Evolutionary conservation across 495 filamentous ascomycete genomes (phyloP).

Genomic region (Staphylotrichum longicolle): DNA sequence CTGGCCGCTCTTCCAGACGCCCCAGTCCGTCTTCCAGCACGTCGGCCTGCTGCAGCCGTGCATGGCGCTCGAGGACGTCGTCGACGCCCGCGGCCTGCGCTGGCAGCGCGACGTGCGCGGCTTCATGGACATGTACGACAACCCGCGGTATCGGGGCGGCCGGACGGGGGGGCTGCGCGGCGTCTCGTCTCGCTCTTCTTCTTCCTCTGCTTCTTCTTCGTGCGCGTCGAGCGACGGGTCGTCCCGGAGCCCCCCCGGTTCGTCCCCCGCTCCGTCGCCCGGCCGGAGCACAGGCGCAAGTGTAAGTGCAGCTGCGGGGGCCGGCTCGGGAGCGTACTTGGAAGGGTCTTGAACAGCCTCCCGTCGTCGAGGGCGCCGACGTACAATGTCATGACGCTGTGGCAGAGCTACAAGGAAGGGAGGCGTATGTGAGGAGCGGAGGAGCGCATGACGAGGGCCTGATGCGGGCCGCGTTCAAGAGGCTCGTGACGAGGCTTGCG

Average conservation of each 20-base stretch:
- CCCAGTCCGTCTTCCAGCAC: conserved; percentile 18
- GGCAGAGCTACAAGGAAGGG: conserved; percentile 24
- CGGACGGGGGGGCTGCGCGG: too few relatives aligned
- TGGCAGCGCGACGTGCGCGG: conserved; percentile 11
- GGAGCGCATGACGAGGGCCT: conserved; percentile 13
- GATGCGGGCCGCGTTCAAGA: conserved; percentile 15
- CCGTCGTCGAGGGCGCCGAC: neutral
- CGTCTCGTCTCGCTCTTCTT: too few relatives aligned
- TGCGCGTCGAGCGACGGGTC: neutral
- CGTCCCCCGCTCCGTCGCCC: too few relatives aligned
- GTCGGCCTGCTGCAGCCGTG: conserved; percentile 22
- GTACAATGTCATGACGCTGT: conserved; percentile 21
- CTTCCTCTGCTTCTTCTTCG: neutral
- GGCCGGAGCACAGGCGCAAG: neutral
- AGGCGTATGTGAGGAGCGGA: conserved; percentile 15
- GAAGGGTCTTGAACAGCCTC: neutral
- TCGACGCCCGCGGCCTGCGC: conserved; percentile 22
- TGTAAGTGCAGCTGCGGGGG: too few relatives aligned
- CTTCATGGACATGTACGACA: conserved; percentile 26
- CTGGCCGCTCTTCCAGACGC: conserved; percentile 24
- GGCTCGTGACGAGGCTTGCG: conserved; percentile 19
- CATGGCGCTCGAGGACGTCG: conserved; percentile 24
- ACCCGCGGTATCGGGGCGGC: conserved; percentile 16
- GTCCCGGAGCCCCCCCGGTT: too few relatives aligned
- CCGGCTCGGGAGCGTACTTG: neutral